A percentile compares a stretch with the other conserved stretches of the same genome.
Evolutionary conservation across 2,329 filamentous ascomycete species (phyloP).

Genomic region (Aureobasidium sp.): DNA sequence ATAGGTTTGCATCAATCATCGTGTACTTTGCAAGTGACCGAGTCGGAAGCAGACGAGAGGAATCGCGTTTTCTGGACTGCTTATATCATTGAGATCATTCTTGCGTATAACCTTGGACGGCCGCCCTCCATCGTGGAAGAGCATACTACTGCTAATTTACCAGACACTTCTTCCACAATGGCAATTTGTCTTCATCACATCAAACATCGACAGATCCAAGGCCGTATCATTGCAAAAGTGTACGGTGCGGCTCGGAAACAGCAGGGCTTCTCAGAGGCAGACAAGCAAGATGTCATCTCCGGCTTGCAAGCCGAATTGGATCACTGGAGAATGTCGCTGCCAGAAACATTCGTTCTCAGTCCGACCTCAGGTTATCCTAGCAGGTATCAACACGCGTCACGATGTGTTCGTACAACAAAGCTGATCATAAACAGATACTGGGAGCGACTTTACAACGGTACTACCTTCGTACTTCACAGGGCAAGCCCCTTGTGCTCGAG

Average conservation of each 20-base stretch:
- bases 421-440: background rate
- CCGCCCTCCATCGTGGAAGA: background rate
- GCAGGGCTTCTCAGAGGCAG: background rate
- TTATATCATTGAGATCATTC: background rate
- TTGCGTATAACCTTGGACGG: background rate
- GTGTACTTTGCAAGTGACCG: background rate
- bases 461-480: background rate
- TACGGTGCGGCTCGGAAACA: background rate
- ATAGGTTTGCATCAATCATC: background rate
- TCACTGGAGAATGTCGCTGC: background rate
- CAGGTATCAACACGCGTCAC: background rate
- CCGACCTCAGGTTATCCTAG: background rate
- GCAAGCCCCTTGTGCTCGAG: background rate
- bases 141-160: background rate
- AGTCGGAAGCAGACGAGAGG: background rate
- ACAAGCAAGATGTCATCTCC: background rate
- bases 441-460: background rate
- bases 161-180: background rate
- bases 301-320: background rate
- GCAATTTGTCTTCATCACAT: background rate
- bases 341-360: background rate
- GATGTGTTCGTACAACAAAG: background rate
- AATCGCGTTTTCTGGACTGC: background rate
- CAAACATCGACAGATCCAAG: background rate
- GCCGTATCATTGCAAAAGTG: background rate